phyloP scores from a whole-genome alignment of 805 yeast species.

The Lachancea quebecensis region DNA sequence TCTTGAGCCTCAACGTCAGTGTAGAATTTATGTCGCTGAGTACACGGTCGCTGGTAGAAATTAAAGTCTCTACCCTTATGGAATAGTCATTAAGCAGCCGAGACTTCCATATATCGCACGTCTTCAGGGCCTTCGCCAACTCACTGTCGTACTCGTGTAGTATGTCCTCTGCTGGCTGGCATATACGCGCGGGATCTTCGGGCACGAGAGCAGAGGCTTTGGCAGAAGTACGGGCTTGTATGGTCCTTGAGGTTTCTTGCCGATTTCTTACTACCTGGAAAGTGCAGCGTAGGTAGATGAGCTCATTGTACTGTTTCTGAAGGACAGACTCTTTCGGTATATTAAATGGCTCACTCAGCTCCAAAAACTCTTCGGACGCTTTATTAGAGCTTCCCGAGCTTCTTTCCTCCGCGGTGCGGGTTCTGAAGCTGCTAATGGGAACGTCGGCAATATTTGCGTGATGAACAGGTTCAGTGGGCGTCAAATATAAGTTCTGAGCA shows the following conservation, averaged over 20 bases:
- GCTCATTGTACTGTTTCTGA: slow-evolving; percentile 22
- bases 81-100: slow-evolving; percentile 36
- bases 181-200: slow-evolving; percentile 14
- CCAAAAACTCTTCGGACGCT: slow-evolving; percentile 4
- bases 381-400: slow-evolving; percentile 1
- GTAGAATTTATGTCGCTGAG: slow-evolving; percentile 72
- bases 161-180: slow-evolving; percentile 14
- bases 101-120: slow-evolving; percentile 29
- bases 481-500: slow-evolving; percentile 6
- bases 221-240: slow-evolving; percentile 16
- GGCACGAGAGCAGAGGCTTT: slow-evolving; percentile 13
- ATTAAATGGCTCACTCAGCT: not conserved
- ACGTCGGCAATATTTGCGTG: slow-evolving; percentile 2
- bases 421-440: slow-evolving; percentile 1
- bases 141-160: slow-evolving; percentile 20
- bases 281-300: slow-evolving; percentile 21
- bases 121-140: slow-evolving; percentile 22
- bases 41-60: slow-evolving; percentile 59
- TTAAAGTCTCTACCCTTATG: slow-evolving; percentile 49
- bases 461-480: slow-evolving; percentile 12
- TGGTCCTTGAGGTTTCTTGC: slow-evolving; percentile 20
- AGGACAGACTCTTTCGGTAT: slow-evolving; percentile 3
- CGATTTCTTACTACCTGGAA: slow-evolving; percentile 23
- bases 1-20: slow-evolving; percentile 48
- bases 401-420: not conserved